phyloP scores from a whole-genome alignment of 2,329 filamentous ascomycete genomes.

The Fusarium vanettenii region DNA sequence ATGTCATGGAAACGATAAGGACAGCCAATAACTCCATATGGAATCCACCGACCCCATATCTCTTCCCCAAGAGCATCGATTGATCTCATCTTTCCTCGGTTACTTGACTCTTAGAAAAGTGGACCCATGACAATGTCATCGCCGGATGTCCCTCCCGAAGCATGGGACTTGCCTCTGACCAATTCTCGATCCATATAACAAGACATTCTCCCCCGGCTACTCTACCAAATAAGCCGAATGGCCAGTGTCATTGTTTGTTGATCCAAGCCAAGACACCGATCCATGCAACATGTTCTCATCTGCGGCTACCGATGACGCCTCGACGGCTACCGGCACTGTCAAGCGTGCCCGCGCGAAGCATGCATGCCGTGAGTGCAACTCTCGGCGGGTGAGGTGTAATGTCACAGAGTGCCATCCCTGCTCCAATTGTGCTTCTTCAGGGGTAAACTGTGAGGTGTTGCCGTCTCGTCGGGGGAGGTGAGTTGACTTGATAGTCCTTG shows the following conservation, averaged over 20 bases:
- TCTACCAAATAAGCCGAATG: conserved; percentile 23
- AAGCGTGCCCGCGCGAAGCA: conserved; percentile 50
- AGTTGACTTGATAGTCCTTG: neutral
- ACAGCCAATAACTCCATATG: neutral
- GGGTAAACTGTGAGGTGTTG: conserved; percentile 46
- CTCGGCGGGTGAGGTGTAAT: conserved; percentile 50
- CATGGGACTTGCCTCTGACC: neutral
- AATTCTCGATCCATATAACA: conserved; percentile 4
- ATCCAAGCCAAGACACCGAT: conserved; percentile 7
- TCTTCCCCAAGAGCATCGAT: neutral
- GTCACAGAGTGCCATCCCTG: conserved; percentile 50
- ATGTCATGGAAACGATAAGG: neutral
- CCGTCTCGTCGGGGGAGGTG: conserved; percentile 50
- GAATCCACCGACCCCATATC: neutral
- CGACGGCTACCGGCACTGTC: conserved; percentile 38
- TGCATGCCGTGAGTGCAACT: conserved; percentile 51
- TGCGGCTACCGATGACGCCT: conserved; percentile 4
- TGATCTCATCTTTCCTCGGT: neutral
- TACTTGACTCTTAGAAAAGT: conserved; percentile 13
- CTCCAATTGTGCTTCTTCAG: conserved; percentile 45
- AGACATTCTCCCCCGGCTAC: conserved; percentile 10
- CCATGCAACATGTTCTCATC: neutral
- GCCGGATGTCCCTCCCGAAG: neutral
- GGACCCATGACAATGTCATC: neutral
- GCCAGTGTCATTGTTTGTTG: neutral